These are phyloP conservation scores for Hansenula lynferdii DNA, from an alignment of 1,139 yeast genomes.

Conservation along the genomic window DNA sequence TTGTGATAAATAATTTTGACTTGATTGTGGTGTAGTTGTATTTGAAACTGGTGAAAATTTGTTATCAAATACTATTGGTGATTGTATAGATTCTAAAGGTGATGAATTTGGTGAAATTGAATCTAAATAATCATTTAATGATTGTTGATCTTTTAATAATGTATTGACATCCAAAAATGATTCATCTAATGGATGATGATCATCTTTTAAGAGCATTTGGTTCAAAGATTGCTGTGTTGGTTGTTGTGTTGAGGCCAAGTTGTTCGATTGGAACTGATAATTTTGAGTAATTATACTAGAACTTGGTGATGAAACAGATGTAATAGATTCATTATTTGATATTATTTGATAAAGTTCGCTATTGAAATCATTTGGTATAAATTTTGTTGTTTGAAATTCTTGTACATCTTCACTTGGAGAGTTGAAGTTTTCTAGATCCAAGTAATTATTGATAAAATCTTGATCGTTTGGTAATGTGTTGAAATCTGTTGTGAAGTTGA, in stretches of 20 bases:
- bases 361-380: not conserved
- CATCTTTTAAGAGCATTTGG: too few relatives aligned
- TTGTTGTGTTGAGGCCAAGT: not conserved
- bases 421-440: not conserved
- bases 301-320: slow-evolving; percentile 2
- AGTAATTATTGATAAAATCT: not conserved
- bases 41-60: not conserved
- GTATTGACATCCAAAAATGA: not conserved
- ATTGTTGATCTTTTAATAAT: not conserved
- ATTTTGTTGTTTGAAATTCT: not conserved
- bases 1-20: not conserved
- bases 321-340: slow-evolving; percentile 1
- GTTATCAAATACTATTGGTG: not conserved
- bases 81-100: not conserved
- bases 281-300: not conserved
- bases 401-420: not conserved
- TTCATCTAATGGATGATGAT: not conserved
- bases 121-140: not conserved
- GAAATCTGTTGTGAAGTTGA: not conserved
- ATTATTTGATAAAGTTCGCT: slow-evolving; percentile 3
- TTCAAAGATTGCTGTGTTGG: not conserved
- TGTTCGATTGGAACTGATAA: not conserved
- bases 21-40: not conserved
- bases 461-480: not conserved
- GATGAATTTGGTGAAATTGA: not conserved